Conservation (phyloP, 139 green algal genomes). For the Volvox reticuliferus region DNA sequence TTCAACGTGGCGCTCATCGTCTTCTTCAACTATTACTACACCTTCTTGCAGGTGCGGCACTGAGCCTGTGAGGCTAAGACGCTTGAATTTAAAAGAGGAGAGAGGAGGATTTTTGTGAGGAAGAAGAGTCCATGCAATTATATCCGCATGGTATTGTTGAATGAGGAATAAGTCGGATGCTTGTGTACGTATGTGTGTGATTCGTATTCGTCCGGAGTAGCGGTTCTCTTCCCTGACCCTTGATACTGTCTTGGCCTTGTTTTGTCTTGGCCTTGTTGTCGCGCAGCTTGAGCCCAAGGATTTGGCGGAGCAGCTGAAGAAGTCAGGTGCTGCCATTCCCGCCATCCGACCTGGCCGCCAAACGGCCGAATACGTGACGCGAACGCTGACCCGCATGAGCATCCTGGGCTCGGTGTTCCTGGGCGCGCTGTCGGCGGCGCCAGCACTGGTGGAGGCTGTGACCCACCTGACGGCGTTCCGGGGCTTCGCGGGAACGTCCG, state of each 20-base stretch:
- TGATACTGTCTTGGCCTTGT: neutral
- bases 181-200: too few species aligned
- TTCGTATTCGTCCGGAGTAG: too few species aligned
- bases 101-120: too few species aligned
- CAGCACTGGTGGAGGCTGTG: constrained; percentile 87
- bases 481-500: constrained; percentile 95
- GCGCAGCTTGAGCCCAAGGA: constrained; percentile 98
- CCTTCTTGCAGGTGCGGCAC: constrained; percentile 91
- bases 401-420: constrained; percentile 96
- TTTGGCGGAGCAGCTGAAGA: constrained; percentile 97
- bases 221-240: neutral
- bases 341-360: constrained; percentile 88
- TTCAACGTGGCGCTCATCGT: constrained; percentile 95
- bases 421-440: constrained; percentile 87
- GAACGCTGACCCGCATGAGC: constrained; percentile 92
- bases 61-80: too few species aligned
- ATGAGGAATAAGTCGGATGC: too few species aligned
- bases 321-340: constrained; percentile 90
- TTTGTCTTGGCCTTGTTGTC: too few species aligned
- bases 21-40: constrained; percentile 99
- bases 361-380: constrained; percentile 94
- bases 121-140: too few species aligned
- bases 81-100: too few species aligned
- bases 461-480: constrained; percentile 93
- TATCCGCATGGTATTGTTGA: too few species aligned